Evolutionary conservation across 306 rosid species (phyloP), one percentile per base, ranked within the genome.

Genomic region (Trifolium repens): DNA sequence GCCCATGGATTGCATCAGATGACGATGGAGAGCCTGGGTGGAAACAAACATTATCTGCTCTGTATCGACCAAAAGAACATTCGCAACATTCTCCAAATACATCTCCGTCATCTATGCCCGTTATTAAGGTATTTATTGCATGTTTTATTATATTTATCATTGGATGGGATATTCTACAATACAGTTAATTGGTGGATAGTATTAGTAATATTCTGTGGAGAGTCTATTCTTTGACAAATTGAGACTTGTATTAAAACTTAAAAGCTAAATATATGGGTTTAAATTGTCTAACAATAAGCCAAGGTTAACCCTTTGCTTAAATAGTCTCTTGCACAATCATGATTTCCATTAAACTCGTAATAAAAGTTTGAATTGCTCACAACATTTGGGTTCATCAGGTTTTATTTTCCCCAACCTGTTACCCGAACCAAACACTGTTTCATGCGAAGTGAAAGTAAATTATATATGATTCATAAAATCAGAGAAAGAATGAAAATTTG

Each of bases 1-100:
- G 99, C 85, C 93, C 97, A n/a, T 94, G 99, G 99, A 89, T 92
- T 84, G 83, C 91, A 53, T 82, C 89, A 0, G 76, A 78, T 39
- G 83, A 81, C 71, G 80, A 72, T 17, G 90, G 68, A 32, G 88
- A 86, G 65, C 93, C 99, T 63, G 99, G 98, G 74, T 94, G 98
- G 99, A 74, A 87, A 83, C 99, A 88, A 79, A 89, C 96, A 39
- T 78, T 89, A 71, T 85, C 84, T 74, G 98, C 99, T 77, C 81
- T 92, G 73, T 81, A 77, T 62, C 82, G 82, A 80, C 91, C 81
- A 79, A 83, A 83, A 72, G 84, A 83, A 53, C 80, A 44, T 72
- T 82, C 79, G 5, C 79, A 60, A 4, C 70, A 78, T 77, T 76
- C 86, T 24, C 88, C 90, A 46, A 73, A 63, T 78, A 84, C 49